Evolutionary conservation across 192 early-diverging fungal genomes (phyloP).

Genomic region (Funneliformis geosporum): DNA sequence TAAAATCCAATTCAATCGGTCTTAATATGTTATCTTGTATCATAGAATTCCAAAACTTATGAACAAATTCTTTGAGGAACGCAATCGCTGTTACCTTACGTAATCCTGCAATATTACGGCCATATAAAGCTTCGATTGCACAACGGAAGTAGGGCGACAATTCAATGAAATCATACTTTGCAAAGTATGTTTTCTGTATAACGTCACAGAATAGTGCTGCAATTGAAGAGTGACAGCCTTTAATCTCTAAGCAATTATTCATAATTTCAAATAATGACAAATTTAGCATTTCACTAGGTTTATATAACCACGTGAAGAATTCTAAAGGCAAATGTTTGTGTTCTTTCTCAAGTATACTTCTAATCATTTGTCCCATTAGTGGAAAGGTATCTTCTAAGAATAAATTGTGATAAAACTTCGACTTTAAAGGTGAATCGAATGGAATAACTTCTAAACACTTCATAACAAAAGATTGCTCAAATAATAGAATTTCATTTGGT

Average conservation of each 20-base stretch:
- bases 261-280: slow-evolving; percentile 7
- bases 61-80: slow-evolving; percentile 28
- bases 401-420: slow-evolving; percentile 8
- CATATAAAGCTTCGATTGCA: neutral
- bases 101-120: neutral
- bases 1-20: too few relatives aligned
- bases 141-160: neutral
- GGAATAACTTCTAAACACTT: slow-evolving; percentile 12
- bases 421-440: neutral
- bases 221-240: neutral
- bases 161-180: neutral
- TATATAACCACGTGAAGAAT: neutral
- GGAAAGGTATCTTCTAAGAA: slow-evolving; percentile 12
- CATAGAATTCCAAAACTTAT: neutral
- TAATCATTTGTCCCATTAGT: slow-evolving; percentile 12
- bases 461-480: slow-evolving; percentile 6
- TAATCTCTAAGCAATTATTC: neutral
- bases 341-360: slow-evolving; percentile 1
- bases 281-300: slow-evolving; percentile 1
- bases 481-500: slow-evolving; percentile 1
- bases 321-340: neutral
- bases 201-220: too few relatives aligned
- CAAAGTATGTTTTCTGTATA: slow-evolving; percentile 29
- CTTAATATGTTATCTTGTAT: neutral
- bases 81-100: slow-evolving; percentile 21